Conservation (phyloP, 805 yeast species). For the Candida glaebosa region DNA sequence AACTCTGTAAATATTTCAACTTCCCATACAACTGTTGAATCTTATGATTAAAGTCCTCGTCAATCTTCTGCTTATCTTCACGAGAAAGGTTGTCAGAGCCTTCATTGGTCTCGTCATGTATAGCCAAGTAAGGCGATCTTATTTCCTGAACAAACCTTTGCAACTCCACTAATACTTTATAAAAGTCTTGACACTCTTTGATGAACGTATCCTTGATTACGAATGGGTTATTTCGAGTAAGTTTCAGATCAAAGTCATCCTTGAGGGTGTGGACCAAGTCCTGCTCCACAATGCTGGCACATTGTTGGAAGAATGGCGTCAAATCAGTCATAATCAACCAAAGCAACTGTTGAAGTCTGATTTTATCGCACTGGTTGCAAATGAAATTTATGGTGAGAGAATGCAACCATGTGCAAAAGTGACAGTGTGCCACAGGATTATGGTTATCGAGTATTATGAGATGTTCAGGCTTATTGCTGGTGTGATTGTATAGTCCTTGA, state of each 20-base stretch:
- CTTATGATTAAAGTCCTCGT: conserved; percentile 51
- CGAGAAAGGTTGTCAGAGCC: conserved; percentile 27
- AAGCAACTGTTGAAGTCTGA: neutral
- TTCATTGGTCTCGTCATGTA: conserved; percentile 16
- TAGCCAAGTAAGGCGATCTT: conserved; percentile 23
- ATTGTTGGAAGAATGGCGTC: conserved; percentile 46
- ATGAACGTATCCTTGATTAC: conserved; percentile 36
- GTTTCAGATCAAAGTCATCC: conserved; percentile 8
- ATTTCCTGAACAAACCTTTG: conserved; percentile 26
- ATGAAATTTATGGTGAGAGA: too few species aligned
- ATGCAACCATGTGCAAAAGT: too few species aligned
- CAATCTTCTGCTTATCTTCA: conserved; percentile 52
- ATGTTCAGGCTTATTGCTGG: too few species aligned
- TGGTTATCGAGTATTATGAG: too few species aligned
- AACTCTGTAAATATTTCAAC: conserved; percentile 45
- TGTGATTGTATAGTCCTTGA: too few species aligned
- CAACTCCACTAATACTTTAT: conserved; percentile 27
- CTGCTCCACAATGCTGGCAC: conserved; percentile 41
- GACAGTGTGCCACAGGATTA: too few species aligned
- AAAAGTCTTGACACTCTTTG: conserved; percentile 37
- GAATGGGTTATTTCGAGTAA: conserved; percentile 9
- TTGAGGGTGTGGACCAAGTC: conserved; percentile 16
- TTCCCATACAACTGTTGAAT: conserved; percentile 51
- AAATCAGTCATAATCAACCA: conserved; percentile 39
- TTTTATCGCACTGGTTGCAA: neutral